Conservation (phyloP, 495 filamentous ascomycete species). For the Paragyromitra xinjiangensis region DNA sequence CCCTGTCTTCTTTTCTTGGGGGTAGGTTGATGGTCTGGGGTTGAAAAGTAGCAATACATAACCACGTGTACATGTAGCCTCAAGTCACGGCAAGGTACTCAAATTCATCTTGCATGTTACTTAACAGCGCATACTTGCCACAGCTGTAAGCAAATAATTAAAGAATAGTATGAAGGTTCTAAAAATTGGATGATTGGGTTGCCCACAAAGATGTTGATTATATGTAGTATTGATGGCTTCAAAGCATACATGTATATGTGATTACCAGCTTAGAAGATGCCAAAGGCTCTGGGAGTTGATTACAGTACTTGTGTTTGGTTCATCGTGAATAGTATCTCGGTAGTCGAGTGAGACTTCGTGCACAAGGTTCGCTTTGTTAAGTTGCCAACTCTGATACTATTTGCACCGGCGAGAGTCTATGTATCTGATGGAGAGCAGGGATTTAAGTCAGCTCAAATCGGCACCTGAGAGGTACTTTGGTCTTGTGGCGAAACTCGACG, state of each 20-base stretch:
- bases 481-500: conserved; percentile 36
- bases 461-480: conserved; percentile 9
- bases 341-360: conserved; percentile 46
- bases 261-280: not conserved
- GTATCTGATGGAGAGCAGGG: too few relatives aligned
- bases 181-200: conserved; percentile 2
- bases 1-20: conserved; percentile 30
- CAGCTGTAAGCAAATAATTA: conserved; percentile 16
- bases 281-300: not conserved
- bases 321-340: not conserved
- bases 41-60: conserved; percentile 35
- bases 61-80: conserved; percentile 41
- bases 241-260: not conserved
- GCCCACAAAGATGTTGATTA: not conserved
- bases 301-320: conserved; percentile 1
- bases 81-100: not conserved
- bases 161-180: not conserved
- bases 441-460: too few relatives aligned
- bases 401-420: not conserved
- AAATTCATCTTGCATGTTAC: conserved; percentile 27
- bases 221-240: not conserved
- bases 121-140: conserved; percentile 14
- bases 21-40: conserved; percentile 3
- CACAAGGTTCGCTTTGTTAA: not conserved
- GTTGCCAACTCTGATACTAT: conserved; percentile 12